A percentile compares a stretch with the other conserved stretches of the same genome.
These are phyloP conservation scores for Knufia fluminis DNA, from an alignment of 2,329 filamentous ascomycete genomes.

Conservation along the genomic window DNA sequence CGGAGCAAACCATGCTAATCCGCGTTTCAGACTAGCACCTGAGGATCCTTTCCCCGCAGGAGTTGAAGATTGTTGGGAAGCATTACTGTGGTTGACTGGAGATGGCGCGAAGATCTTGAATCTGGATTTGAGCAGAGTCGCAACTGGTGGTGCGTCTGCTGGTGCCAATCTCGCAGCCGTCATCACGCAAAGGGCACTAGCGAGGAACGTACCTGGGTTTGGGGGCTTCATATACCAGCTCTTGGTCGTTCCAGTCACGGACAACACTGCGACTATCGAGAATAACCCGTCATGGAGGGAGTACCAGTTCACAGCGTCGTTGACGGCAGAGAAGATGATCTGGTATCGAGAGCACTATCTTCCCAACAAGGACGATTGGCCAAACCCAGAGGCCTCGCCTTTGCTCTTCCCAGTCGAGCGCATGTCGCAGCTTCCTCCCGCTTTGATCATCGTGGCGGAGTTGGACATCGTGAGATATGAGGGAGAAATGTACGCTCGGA, in stretches of 20 bases:
- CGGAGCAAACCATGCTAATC: background rate
- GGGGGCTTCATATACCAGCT: slow-evolving; percentile 39
- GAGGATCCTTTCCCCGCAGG: slow-evolving; percentile 49
- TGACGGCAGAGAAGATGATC: slow-evolving; percentile 49
- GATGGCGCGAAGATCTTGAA: slow-evolving; percentile 25
- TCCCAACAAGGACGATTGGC: slow-evolving; percentile 38
- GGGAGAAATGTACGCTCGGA: slow-evolving; percentile 43
- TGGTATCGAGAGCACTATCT: slow-evolving; percentile 54
- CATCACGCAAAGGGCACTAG: slow-evolving; percentile 27
- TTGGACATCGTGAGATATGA: slow-evolving; percentile 49
- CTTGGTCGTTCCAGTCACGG: slow-evolving; percentile 49
- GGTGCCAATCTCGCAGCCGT: slow-evolving; percentile 46
- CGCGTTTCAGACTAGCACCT: slow-evolving; percentile 41
- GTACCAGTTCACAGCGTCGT: slow-evolving; percentile 43
- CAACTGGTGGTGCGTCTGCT: slow-evolving; percentile 44
- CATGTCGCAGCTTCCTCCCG: slow-evolving; percentile 43
- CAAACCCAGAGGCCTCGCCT: slow-evolving; percentile 46
- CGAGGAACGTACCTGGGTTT: slow-evolving; percentile 13
- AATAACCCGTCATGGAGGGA: slow-evolving; percentile 42
- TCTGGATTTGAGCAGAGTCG: slow-evolving; percentile 37
- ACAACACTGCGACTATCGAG: slow-evolving; percentile 44
- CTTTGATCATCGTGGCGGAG: slow-evolving; percentile 46
- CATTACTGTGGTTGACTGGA: slow-evolving; percentile 39
- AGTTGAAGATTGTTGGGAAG: slow-evolving; percentile 49
- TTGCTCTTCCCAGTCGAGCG: slow-evolving; percentile 41